A percentile compares a stretch with the other conserved stretches of the same genome.
These are phyloP conservation scores for Wilcoxina mikolae DNA, from an alignment of 495 filamentous ascomycete genomes.

Conservation along the genomic window DNA sequence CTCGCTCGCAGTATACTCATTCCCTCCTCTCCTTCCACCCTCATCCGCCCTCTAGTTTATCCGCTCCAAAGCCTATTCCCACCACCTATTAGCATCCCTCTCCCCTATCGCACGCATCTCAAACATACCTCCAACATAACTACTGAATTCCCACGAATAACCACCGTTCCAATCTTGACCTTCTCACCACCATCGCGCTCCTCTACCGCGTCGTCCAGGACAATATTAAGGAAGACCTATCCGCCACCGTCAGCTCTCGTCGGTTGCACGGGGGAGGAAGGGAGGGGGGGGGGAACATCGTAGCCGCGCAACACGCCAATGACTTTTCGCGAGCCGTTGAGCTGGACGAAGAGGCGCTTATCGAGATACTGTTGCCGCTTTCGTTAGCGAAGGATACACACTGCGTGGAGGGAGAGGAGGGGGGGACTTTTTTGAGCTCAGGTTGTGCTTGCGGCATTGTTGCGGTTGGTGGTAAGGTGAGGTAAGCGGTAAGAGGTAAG, in stretches of 20 bases:
- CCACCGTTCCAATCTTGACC: slow-evolving; percentile 80
- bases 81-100: slow-evolving; percentile 21
- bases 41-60: slow-evolving; percentile 34
- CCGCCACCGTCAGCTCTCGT: not conserved
- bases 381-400: not conserved
- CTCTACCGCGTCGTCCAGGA: slow-evolving; percentile 93
- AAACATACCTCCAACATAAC: slow-evolving; percentile 75
- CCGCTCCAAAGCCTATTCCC: slow-evolving; percentile 41
- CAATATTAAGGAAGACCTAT: slow-evolving; percentile 96
- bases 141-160: slow-evolving; percentile 89
- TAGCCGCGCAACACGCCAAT: slow-evolving; percentile 88
- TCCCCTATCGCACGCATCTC: not conserved
- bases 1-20: no score
- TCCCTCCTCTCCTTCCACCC: not conserved
- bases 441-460: slow-evolving; percentile 95
- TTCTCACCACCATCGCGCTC: slow-evolving; percentile 89
- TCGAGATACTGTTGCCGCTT: slow-evolving; percentile 68
- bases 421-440: slow-evolving; percentile 84
- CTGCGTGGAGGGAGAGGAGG: not conserved
- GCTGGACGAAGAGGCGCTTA: slow-evolving; percentile 92
- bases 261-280: not conserved
- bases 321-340: slow-evolving; percentile 95
- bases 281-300: slow-evolving; percentile 50
- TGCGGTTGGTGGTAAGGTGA: not conserved
- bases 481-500: not conserved